These are phyloP conservation scores for Globisporangium rhizosaccharum DNA, from an alignment of 352 stramenopile species.

Conservation along the genomic window DNA sequence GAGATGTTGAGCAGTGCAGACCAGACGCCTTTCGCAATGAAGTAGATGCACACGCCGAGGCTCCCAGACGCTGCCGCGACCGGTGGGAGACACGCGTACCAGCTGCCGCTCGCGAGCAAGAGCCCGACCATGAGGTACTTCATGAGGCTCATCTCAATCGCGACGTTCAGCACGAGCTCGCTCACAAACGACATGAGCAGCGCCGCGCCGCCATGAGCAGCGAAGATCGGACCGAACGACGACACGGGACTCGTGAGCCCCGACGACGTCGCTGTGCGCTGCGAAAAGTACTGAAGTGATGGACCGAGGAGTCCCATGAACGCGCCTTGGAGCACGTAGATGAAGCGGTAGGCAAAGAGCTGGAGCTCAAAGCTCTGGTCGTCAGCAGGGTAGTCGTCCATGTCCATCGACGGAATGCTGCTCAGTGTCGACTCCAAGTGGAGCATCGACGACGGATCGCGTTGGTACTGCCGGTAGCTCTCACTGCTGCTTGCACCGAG, in stretches of 20 bases:
- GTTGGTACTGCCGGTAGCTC: conserved; percentile 6
- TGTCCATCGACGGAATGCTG: conserved; percentile 17
- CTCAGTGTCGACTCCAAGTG: conserved; percentile 18
- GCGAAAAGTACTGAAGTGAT: conserved; percentile 60
- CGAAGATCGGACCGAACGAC: conserved; percentile 70
- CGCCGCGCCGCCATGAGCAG: conserved; percentile 58
- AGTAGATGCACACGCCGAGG: conserved; percentile 59
- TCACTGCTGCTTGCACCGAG: conserved; percentile 4
- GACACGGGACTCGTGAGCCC: conserved; percentile 44
- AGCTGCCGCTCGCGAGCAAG: conserved; percentile 47
- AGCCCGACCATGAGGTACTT: conserved; percentile 65
- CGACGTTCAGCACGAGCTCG: conserved; percentile 63
- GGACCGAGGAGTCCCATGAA: conserved; percentile 68
- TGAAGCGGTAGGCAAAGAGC: conserved; percentile 54
- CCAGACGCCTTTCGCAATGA: conserved; percentile 74
- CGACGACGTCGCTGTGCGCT: conserved; percentile 30
- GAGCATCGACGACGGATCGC: conserved; percentile 13
- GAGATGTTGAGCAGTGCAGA: conserved; percentile 73
- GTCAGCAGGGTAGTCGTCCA: conserved; percentile 20
- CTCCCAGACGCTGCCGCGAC: conserved; percentile 57
- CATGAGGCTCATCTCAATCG: conserved; percentile 61
- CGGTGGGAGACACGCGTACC: conserved; percentile 59
- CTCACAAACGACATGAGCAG: conserved; percentile 79
- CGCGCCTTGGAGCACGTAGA: conserved; percentile 61
- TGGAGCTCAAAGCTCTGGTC: conserved; percentile 52